A percentile compares a stretch with the other conserved stretches of the same genome.
Evolutionary conservation across 2,329 filamentous ascomycete genomes (phyloP).

Genomic region (Cladosporium phlei): DNA sequence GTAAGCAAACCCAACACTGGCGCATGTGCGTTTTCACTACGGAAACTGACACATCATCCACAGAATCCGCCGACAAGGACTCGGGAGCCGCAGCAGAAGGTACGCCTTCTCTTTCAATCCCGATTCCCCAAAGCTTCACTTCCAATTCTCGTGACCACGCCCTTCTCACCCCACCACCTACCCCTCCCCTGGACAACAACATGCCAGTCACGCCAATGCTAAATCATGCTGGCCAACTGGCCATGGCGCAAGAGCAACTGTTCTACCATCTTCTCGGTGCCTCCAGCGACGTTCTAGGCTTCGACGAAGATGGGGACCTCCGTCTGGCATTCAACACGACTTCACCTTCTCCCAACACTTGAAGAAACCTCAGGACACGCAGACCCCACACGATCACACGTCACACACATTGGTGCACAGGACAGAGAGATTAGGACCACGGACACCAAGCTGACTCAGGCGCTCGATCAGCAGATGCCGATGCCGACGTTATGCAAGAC

Average conservation of each 20-base stretch:
- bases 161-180: slow-evolving; percentile 15
- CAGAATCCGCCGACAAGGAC: slow-evolving; percentile 6
- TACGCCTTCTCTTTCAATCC: slow-evolving; percentile 14
- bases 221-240: slow-evolving; percentile 29
- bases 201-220: slow-evolving; percentile 30
- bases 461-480: slow-evolving; percentile 14
- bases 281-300: slow-evolving; percentile 37
- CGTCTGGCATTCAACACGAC: slow-evolving; percentile 23
- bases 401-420: neutral
- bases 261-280: slow-evolving; percentile 38
- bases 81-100: slow-evolving; percentile 10
- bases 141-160: slow-evolving; percentile 13
- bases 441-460: slow-evolving; percentile 12
- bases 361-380: neutral
- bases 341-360: neutral
- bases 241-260: slow-evolving; percentile 28
- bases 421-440: neutral
- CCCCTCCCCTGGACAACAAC: slow-evolving; percentile 2
- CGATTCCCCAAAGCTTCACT: slow-evolving; percentile 13
- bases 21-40: neutral
- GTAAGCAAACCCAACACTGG: slow-evolving; percentile 14
- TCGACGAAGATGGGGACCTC: slow-evolving; percentile 32
- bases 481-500: slow-evolving; percentile 13
- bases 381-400: no score
- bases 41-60: neutral